Evolutionary conservation across 805 yeast species (phyloP), one percentile per base, ranked within the genome.

Genomic region (Ogataea chonburiensis): DNA sequence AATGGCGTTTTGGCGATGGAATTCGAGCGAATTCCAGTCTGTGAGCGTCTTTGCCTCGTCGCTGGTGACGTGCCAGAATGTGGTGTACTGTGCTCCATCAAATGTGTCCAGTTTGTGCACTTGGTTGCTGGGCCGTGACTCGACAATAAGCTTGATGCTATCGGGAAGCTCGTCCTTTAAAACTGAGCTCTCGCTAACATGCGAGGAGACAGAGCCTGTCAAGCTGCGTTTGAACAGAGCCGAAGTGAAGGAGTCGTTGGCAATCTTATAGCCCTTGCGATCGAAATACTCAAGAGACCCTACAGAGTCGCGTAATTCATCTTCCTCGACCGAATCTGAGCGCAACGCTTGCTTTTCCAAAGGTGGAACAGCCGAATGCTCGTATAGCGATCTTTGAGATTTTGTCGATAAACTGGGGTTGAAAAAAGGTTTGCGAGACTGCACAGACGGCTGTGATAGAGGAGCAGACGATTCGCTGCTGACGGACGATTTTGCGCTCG

Each of bases 1-100:
- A n/a, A 59, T 35, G 11, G 51, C 41, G 22, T 51, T 56, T 41
- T 60, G 63, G 20, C 52, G 46, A 18, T 55, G 53, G 27, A 52
- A 57, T 35, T 55, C 58, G 6, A 38, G 27, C 9, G 47, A 28
- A 19, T 53, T 47, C 64, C 64, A 60, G 1, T 40, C 34, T 16
- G 28, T 47, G 9, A 54, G 38, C 2, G 25, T 27, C 18, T 18
- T 17, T 1, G 47, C 46, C 28, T 60, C 63, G 6, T 54, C 56
- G 1, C 34, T 10, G 1, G 53, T 42, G 5, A 60, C 27, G 20
- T 46, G 50, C 63, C 63, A 60, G 35, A 59, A 59, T 16, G 50
- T 56, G 1, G 36, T 36, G 32, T 55, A 59, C 18, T 52, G 52
- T 2, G 42, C 34, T 28, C 53, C 55, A 15, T 45, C 52, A 22